These are phyloP conservation scores for Saccharomycopsis fibuligera DNA, from an alignment of 805 yeast genomes.

Conservation along the genomic window DNA sequence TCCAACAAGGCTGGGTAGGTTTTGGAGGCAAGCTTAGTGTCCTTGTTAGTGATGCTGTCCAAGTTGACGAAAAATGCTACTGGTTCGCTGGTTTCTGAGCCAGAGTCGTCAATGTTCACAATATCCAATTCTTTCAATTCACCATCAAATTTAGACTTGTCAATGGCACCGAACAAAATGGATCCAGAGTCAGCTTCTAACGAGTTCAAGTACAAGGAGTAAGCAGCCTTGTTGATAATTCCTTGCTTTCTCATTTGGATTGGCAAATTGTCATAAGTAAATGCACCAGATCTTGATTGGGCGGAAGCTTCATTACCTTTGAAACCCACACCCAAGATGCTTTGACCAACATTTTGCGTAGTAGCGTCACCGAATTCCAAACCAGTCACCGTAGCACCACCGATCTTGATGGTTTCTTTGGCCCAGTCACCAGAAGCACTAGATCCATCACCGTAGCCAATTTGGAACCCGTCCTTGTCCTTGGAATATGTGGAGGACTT, in stretches of 20 bases:
- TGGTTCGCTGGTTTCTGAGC: constrained; percentile 9
- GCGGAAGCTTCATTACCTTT: constrained; percentile 28
- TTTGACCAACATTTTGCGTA: constrained; percentile 15
- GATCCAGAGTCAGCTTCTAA: constrained; percentile 26
- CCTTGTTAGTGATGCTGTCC: constrained; percentile 24
- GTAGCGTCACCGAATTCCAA: constrained; percentile 17
- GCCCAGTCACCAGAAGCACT: constrained; percentile 47
- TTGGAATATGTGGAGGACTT: constrained; percentile 21
- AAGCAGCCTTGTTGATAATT: constrained; percentile 35
- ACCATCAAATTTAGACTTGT: constrained; percentile 43
- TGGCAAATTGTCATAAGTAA: constrained; percentile 27
- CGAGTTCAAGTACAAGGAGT: constrained; percentile 41
- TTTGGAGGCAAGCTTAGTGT: constrained; percentile 20
- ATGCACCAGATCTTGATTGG: constrained; percentile 7
- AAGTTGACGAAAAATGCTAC: constrained; percentile 19
- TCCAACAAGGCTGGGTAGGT: constrained; percentile 37
- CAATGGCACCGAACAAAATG: constrained; percentile 52
- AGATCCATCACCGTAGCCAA: constrained; percentile 42
- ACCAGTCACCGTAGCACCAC: constrained; percentile 10
- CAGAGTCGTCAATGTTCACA: constrained; percentile 16
- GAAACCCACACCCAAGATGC: constrained; percentile 18
- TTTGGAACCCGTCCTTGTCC: constrained; percentile 27
- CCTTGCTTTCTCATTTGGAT: constrained; percentile 34
- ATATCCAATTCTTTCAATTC: constrained; percentile 29
- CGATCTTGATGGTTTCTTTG: constrained; percentile 11